A percentile compares a stretch with the other conserved stretches of the same genome.
Evolutionary conservation across 73 alveolate genomes (phyloP).

Genomic region (Tetrahymena thermophila): DNA sequence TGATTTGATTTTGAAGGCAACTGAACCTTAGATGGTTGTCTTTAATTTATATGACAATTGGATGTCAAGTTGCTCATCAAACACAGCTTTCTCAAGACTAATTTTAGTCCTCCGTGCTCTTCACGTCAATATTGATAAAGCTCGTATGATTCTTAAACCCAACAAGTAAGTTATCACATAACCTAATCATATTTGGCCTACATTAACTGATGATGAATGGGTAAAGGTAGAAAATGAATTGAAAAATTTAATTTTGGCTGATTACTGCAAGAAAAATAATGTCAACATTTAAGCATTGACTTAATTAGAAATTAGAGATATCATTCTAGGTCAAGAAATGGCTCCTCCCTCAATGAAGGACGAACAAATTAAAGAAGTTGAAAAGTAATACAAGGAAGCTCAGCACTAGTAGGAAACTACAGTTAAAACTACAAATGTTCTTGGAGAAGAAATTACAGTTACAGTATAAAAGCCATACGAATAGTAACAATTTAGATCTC

Average conservation of each 20-base stretch:
- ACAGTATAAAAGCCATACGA: conserved; percentile 95
- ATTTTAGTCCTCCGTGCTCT: conserved; percentile 96
- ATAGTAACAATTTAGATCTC: conserved; percentile 90
- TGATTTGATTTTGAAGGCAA: conserved; percentile 98
- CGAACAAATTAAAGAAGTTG: conserved; percentile 80
- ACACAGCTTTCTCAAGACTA: conserved; percentile 89
- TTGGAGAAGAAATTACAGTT: conserved; percentile 81
- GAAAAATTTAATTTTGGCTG: conserved; percentile 97
- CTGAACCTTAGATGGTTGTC: conserved; percentile 98
- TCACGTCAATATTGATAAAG: conserved; percentile 98
- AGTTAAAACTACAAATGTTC: conserved; percentile 78
- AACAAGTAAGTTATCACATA: conserved; percentile 92
- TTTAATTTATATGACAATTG: conserved; percentile 99
- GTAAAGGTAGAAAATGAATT: conserved; percentile 99
- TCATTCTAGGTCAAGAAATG: conserved; percentile 99
- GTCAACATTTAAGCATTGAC: conserved; percentile 98
- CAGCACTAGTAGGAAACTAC: conserved; percentile 82
- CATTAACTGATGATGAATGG: conserved; percentile 99
- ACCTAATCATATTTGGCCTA: conserved; percentile 99
- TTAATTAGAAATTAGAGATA: conserved; percentile 99
- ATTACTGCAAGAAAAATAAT: conserved; percentile 99
- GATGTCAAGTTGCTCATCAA: conserved; percentile 91
- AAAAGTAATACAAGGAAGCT: conserved; percentile 84
- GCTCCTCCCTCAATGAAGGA: conserved; percentile 91
- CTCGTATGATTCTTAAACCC: conserved; percentile 97